Percentiles rank a stretch among this genome's conserved stretches.
Conservation (phyloP, 306 rosid genomes). For the Acacia melanoxylon region DNA sequence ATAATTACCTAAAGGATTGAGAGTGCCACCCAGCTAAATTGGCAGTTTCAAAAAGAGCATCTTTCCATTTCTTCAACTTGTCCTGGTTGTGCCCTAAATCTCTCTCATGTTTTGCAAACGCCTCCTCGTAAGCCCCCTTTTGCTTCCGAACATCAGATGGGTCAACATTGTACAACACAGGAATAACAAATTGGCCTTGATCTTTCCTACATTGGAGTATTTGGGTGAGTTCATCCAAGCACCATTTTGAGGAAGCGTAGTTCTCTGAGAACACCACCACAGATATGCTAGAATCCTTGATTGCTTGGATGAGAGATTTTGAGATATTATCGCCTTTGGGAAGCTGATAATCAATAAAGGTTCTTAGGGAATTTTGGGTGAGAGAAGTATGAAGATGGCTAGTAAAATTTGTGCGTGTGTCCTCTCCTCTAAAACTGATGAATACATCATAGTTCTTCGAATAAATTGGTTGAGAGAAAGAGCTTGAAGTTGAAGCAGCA, state of each 20-base stretch:
- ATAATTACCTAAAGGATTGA: background rate
- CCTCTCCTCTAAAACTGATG: background rate
- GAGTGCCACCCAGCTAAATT: background rate
- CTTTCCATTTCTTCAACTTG: background rate
- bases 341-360: background rate
- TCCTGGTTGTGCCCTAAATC: background rate
- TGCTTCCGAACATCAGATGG: background rate
- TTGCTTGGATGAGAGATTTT: background rate
- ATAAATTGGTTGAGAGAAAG: background rate
- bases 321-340: background rate
- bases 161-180: too few species aligned
- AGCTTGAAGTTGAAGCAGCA: background rate
- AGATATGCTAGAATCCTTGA: background rate
- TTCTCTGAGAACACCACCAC: background rate
- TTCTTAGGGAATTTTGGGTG: background rate
- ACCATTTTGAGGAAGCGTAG: too few species aligned
- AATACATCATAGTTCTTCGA: background rate
- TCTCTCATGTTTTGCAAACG: background rate
- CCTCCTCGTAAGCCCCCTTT: background rate
- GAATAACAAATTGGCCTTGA: too few species aligned
- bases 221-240: too few species aligned
- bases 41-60: background rate
- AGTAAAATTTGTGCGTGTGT: background rate
- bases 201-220: too few species aligned
- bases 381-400: background rate